A percentile compares a stretch with the other conserved stretches of the same genome.
Conservation (phyloP, 2,329 filamentous ascomycete species). For the Ramularia endophylla region DNA sequence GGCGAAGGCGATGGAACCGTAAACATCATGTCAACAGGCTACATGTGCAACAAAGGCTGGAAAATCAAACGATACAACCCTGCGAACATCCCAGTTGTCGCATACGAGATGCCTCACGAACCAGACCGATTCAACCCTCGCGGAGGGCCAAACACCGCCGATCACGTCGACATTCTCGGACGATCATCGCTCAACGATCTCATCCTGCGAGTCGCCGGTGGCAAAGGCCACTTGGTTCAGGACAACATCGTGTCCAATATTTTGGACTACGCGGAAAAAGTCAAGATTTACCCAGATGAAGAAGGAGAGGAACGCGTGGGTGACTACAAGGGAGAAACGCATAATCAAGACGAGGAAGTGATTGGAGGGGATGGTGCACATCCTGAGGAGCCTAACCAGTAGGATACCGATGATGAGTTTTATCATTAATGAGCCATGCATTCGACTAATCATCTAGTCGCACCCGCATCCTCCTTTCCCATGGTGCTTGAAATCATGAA, state of each 20-base stretch:
- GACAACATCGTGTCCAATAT: constrained; percentile 79
- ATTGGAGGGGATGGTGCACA: not conserved
- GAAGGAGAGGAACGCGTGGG: constrained; percentile 4
- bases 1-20: constrained; percentile 96
- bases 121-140: constrained; percentile 86
- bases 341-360: not conserved
- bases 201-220: constrained; percentile 78
- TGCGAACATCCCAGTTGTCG: constrained; percentile 69
- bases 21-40: constrained; percentile 82
- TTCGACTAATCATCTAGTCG: constrained; percentile 8
- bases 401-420: too few species aligned
- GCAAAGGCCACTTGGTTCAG: constrained; percentile 71
- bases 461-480: constrained; percentile 33
- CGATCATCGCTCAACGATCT: constrained; percentile 85
- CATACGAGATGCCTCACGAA: constrained; percentile 95
- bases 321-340: not conserved
- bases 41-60: constrained; percentile 98
- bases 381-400: not conserved
- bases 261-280: constrained; percentile 70
- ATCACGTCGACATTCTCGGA: constrained; percentile 95
- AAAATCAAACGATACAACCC: constrained; percentile 91
- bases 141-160: constrained; percentile 63
- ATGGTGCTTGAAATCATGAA: constrained; percentile 20
- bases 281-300: constrained; percentile 35
- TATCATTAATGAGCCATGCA: too few species aligned